Conservation (phyloP, 2,329 filamentous ascomycete species). For the Colletotrichum trifolii region DNA sequence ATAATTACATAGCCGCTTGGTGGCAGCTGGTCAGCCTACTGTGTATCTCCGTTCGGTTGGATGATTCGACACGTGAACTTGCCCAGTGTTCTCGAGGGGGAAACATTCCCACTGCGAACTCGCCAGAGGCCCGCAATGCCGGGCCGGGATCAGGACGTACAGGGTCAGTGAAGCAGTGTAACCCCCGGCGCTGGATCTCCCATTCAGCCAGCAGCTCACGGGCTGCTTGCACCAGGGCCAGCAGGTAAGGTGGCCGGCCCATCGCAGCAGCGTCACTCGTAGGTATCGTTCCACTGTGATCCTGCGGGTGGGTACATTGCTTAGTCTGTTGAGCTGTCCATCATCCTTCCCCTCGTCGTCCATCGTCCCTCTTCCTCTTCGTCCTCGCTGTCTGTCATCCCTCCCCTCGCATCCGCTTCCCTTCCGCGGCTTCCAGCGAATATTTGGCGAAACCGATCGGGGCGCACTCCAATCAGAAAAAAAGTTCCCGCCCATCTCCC, state of each 20-base stretch:
- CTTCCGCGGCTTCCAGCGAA: conserved; percentile 26
- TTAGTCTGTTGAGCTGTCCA: too few species aligned
- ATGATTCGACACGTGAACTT: conserved; percentile 32
- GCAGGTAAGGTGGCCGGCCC: neutral
- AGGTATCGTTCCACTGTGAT: conserved; percentile 1
- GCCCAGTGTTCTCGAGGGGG: conserved; percentile 5
- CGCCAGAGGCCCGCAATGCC: too few species aligned
- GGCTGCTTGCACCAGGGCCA: conserved; percentile 1
- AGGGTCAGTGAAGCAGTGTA: conserved; percentile 34
- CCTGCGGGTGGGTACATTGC: neutral
- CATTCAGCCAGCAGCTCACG: neutral
- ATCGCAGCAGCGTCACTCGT: neutral
- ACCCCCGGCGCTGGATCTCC: conserved; percentile 16
- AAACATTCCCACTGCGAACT: neutral
- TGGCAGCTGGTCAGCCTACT: conserved; percentile 24
- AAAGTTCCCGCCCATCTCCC: conserved; percentile 31
- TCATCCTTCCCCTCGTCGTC: conserved; percentile 9
- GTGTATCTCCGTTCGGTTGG: neutral
- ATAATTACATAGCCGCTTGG: conserved; percentile 31
- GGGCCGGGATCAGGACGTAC: neutral
- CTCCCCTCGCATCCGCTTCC: conserved; percentile 7
- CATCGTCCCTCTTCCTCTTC: neutral
- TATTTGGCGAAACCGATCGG: conserved; percentile 19
- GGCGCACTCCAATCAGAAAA: conserved; percentile 30
- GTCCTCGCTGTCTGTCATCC: neutral